Evolutionary conservation across 1,284 basidiomycete species (phyloP), one percentile per base, ranked within the genome.

Genomic region (Afroboletus lepidellus): DNA sequence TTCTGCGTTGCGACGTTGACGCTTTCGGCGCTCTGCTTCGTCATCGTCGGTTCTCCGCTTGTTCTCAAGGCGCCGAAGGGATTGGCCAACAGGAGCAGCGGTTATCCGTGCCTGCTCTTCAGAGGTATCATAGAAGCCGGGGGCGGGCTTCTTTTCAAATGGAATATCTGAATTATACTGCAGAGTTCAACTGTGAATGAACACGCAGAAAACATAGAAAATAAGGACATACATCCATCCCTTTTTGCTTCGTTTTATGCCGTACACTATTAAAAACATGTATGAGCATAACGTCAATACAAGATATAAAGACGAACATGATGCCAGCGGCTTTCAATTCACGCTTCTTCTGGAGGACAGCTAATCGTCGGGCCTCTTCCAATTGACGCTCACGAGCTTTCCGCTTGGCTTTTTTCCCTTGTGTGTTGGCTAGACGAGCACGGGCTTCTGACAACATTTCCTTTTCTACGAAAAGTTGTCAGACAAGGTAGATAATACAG

Each of bases 361-460:
- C 96, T 41, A 99, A 75, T 23, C 97, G 81, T 47, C 96, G 80
- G 0, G 97, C 96, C 70, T 99, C 97, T 66, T 99, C 97, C 45
- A 99, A 75, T 66, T 97, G 94, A 57, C 94, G 85, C 69, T 99
- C 97, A 48, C 97, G 84, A 13, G 94, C 97, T 74, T 99, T 99
- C 60, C 97, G 87, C 73, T 99, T 99, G 2, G 97, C 97, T 73
- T 99, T 99, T 73, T 99, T 99, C 27, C 97, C 97, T 71, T 99
- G 97, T 0, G 97, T 99, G 69, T 99, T 99, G 46, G 97, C 97
- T 38, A 99, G 79, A 75, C 97, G 87, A 9, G 97, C 97, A 62
- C 97, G 87, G 45, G 97, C 97, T 71, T 99, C 97, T 7, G 95
- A 98, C 60, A 99, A 78, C 97, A 99, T 99, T 72, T 99, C 97